Percentiles rank a stretch among this genome's conserved stretches.
phyloP scores from a whole-genome alignment of 208 protist genomes.

The Wallacemonas rigidus region DNA sequence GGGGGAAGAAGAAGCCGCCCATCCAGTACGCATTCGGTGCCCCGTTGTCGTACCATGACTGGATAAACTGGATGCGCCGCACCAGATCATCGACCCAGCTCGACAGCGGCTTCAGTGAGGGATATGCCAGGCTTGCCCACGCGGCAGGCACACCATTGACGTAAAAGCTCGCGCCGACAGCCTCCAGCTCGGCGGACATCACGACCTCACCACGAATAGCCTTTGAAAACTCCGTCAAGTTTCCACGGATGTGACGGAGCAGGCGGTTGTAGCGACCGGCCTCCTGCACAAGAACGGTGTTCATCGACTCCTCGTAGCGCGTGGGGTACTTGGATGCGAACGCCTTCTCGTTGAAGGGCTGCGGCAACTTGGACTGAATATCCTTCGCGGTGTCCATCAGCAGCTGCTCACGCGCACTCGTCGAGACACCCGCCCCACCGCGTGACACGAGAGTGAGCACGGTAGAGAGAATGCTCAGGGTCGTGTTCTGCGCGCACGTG shows the following conservation, averaged over 20 bases:
- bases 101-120: slow-evolving; percentile 95
- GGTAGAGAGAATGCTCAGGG: slow-evolving; percentile 75
- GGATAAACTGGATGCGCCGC: slow-evolving; percentile 88
- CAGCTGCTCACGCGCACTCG: slow-evolving; percentile 63
- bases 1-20: slow-evolving; percentile 98
- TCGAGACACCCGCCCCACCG: slow-evolving; percentile 45
- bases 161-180: slow-evolving; percentile 94
- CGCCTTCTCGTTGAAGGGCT: slow-evolving; percentile 81
- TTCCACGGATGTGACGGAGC: slow-evolving; percentile 84
- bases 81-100: slow-evolving; percentile 97
- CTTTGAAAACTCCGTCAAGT: slow-evolving; percentile 93
- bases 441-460: slow-evolving; percentile 84
- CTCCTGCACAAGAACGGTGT: slow-evolving; percentile 95
- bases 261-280: slow-evolving; percentile 95
- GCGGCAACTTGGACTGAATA: slow-evolving; percentile 86
- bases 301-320: slow-evolving; percentile 94
- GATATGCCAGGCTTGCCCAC: slow-evolving; percentile 92
- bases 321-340: slow-evolving; percentile 91
- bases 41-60: slow-evolving; percentile 87
- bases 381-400: slow-evolving; percentile 75
- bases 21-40: slow-evolving; percentile 94
- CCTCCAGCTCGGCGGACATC: slow-evolving; percentile 96
- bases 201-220: slow-evolving; percentile 95
- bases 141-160: slow-evolving; percentile 94
- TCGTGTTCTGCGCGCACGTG: slow-evolving; percentile 92